Conservation (phyloP, 1,284 basidiomycete species). For the Apiotrichum gamsii region DNA sequence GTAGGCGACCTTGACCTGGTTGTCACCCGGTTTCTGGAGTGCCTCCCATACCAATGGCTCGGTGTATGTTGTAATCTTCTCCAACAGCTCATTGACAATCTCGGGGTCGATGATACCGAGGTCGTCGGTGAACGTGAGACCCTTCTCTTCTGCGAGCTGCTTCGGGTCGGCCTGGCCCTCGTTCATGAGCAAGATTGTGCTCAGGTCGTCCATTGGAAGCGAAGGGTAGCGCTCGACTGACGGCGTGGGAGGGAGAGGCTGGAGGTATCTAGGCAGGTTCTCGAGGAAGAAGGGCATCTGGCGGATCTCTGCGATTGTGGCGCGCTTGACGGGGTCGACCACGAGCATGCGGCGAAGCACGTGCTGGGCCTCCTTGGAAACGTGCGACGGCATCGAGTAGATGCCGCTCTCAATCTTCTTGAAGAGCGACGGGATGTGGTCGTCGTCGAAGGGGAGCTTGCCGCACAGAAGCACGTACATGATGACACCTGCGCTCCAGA, state of each 20-base stretch:
- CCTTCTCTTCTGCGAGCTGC: conserved; percentile 43
- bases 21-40: conserved; percentile 76
- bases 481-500: conserved; percentile 96
- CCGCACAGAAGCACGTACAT: conserved; percentile 93
- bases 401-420: conserved; percentile 84
- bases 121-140: conserved; percentile 48
- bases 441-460: conserved; percentile 87
- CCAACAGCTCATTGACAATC: conserved; percentile 74
- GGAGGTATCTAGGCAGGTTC: conserved; percentile 79
- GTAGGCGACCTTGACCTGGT: conserved; percentile 95
- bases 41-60: conserved; percentile 81
- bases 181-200: conserved; percentile 36
- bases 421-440: conserved; percentile 83
- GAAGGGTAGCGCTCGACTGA: conserved; percentile 46
- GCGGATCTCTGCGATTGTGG: conserved; percentile 82
- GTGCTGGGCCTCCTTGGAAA: conserved; percentile 67
- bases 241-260: conserved; percentile 72
- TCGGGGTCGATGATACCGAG: conserved; percentile 84
- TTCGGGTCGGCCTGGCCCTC: conserved; percentile 42
- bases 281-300: conserved; percentile 80
- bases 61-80: conserved; percentile 67
- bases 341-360: conserved; percentile 81
- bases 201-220: conserved; percentile 42
- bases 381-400: conserved; percentile 71
- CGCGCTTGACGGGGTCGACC: conserved; percentile 85